Conservation (phyloP, 306 rosid species). For the Ammopiptanthus mongolicus region DNA sequence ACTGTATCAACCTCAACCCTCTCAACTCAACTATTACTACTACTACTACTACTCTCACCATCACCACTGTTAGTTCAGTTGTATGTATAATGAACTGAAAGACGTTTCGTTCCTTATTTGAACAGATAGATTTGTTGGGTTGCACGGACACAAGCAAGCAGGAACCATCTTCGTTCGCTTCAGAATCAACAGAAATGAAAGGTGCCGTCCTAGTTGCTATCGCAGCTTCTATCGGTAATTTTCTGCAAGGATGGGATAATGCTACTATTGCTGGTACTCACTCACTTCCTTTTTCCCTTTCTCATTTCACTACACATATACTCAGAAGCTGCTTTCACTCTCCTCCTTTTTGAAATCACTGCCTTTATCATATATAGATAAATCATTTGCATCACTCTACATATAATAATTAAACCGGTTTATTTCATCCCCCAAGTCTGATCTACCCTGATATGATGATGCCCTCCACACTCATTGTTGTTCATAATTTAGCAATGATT, state of each 20-base stretch:
- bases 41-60: neutral
- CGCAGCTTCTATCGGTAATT: conserved; percentile 83
- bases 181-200: conserved; percentile 36
- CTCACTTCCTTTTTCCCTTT: no score
- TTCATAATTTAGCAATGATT: neutral
- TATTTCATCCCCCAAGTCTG: neutral
- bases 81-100: neutral
- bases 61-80: neutral
- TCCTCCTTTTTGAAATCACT: no score
- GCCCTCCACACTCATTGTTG: neutral
- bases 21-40: neutral
- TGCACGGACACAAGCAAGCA: no score
- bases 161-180: neutral
- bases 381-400: neutral
- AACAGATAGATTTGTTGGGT: neutral
- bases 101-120: neutral
- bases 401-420: neutral
- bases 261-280: conserved; percentile 80
- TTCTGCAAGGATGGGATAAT: conserved; percentile 94
- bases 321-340: no score
- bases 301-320: no score
- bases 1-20: neutral
- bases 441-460: neutral
- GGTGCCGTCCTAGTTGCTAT: conserved; percentile 75
- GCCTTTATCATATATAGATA: no score